phyloP scores from a whole-genome alignment of 768 basidiomycete species.

The Pleurotus ostreatus region DNA sequence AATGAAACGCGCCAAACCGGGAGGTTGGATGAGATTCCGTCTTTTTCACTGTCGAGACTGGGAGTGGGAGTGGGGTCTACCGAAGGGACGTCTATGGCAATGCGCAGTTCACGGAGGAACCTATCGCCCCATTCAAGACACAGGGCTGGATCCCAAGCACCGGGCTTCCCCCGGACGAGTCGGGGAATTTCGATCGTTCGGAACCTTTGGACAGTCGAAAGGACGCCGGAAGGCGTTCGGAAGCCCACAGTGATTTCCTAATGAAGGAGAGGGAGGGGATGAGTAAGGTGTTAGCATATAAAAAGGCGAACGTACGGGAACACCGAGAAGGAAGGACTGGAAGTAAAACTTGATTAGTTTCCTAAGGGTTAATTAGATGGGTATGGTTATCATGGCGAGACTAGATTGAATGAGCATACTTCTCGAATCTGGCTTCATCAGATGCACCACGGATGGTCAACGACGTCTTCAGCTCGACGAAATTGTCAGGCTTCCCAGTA shows the following conservation, averaged over 20 bases:
- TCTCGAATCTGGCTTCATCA: slow-evolving; percentile 76
- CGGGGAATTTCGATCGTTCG: slow-evolving; percentile 79
- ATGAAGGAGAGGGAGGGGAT: not conserved
- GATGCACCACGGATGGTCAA: slow-evolving; percentile 56
- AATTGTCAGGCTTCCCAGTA: slow-evolving; percentile 56
- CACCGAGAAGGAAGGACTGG: slow-evolving; percentile 87
- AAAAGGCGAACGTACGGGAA: slow-evolving; percentile 55
- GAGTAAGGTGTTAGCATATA: slow-evolving; percentile 13
- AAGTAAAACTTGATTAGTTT: slow-evolving; percentile 92
- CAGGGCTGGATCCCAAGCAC: slow-evolving; percentile 71
- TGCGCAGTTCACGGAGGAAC: slow-evolving; percentile 51
- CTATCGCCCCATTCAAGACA: slow-evolving; percentile 73
- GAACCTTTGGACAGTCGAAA: slow-evolving; percentile 66
- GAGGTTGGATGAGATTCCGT: not conserved
- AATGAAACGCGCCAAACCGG: slow-evolving; percentile 73
- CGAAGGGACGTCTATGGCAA: slow-evolving; percentile 4
- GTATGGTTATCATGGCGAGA: not conserved
- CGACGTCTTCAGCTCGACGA: slow-evolving; percentile 89
- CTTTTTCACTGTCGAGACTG: slow-evolving; percentile 16
- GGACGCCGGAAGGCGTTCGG: slow-evolving; percentile 69
- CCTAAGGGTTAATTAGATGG: slow-evolving; percentile 32
- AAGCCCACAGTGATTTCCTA: slow-evolving; percentile 88
- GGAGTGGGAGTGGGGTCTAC: slow-evolving; percentile 22
- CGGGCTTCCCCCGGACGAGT: slow-evolving; percentile 67
- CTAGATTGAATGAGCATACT: slow-evolving; percentile 21